A percentile compares a stretch with the other conserved stretches of the same genome.
These are phyloP conservation scores for Vigna mungo DNA, from an alignment of 306 rosid species.

Conservation along the genomic window DNA sequence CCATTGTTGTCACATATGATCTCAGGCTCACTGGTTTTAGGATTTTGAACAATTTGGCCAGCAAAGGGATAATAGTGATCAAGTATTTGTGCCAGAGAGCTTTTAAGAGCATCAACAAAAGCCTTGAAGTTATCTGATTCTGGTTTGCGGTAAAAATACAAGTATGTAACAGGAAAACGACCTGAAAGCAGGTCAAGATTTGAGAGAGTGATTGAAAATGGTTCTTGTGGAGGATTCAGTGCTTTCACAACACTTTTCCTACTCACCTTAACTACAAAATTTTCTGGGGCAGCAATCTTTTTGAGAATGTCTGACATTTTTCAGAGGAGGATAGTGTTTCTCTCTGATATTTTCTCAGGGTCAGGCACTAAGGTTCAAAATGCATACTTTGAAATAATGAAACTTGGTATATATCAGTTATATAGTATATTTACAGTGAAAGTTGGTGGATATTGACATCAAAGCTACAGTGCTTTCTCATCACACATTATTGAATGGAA, in stretches of 20 bases:
- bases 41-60: conserved; percentile 67
- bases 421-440: conserved; percentile 38
- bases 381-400: background rate
- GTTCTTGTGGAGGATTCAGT: conserved; percentile 47
- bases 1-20: conserved; percentile 76
- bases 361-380: background rate
- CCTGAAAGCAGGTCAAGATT: conserved; percentile 91
- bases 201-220: conserved; percentile 61
- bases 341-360: conserved; percentile 26
- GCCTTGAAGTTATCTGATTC: conserved; percentile 27
- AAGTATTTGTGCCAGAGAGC: conserved; percentile 59
- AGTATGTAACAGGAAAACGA: conserved; percentile 85
- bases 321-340: conserved; percentile 25
- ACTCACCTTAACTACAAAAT: conserved; percentile 60
- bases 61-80: conserved; percentile 69
- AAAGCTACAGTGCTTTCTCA: conserved; percentile 28
- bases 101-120: conserved; percentile 55
- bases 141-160: conserved; percentile 71
- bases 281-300: conserved; percentile 26
- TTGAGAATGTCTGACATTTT: conserved; percentile 38
- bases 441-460: conserved; percentile 15
- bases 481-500: conserved; percentile 15
- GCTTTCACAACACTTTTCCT: conserved; percentile 62
- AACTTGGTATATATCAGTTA: conserved; percentile 29
- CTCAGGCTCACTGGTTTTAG: conserved; percentile 70